Conservation (phyloP, 768 basidiomycete species). For the Kwoniella pini region DNA sequence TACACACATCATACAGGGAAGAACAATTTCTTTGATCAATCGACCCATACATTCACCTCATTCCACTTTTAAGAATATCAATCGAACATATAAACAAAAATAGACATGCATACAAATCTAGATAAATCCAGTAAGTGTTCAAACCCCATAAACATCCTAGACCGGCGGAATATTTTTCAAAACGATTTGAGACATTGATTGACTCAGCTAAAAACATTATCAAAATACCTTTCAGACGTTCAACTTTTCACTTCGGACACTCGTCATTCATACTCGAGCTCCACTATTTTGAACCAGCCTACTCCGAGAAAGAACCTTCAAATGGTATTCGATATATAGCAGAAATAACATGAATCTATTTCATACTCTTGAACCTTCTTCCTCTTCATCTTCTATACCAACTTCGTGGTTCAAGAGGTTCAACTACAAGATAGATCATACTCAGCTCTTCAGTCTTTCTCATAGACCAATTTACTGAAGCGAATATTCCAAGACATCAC, state of each 20-base stretch:
- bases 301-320: constrained; percentile 1
- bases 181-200: neutral
- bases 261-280: neutral
- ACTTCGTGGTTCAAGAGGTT: too few relatives aligned
- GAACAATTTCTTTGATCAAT: too few relatives aligned
- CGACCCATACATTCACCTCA: too few relatives aligned
- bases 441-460: neutral
- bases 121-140: neutral
- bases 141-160: neutral
- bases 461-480: neutral
- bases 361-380: neutral
- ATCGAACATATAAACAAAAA: neutral
- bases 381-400: neutral
- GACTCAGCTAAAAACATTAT: neutral
- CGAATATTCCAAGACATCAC: neutral
- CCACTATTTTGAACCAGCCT: constrained; percentile 2
- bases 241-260: neutral
- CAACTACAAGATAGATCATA: too few relatives aligned
- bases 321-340: constrained; percentile 1
- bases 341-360: neutral
- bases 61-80: too few relatives aligned
- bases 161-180: neutral
- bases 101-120: neutral
- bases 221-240: constrained; percentile 14
- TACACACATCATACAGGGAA: too few relatives aligned